Conservation (phyloP, 805 yeast species). For the Ogataea ganodermae region DNA sequence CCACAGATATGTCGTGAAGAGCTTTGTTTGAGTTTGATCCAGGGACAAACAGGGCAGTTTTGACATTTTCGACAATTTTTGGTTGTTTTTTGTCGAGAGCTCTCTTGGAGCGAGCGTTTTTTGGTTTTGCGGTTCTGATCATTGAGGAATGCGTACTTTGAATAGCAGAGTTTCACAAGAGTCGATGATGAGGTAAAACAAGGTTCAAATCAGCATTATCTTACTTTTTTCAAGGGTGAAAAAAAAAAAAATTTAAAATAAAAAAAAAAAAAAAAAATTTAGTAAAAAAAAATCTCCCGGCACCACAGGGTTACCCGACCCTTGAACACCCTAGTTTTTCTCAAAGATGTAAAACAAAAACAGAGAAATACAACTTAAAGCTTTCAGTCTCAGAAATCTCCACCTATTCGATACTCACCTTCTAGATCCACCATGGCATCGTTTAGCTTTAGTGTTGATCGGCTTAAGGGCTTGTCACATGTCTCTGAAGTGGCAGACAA, state of each 20-base stretch:
- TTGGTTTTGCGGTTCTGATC: conserved; percentile 70
- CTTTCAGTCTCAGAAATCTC: too few relatives aligned
- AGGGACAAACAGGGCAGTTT: conserved; percentile 87
- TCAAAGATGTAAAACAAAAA: conserved; percentile 1
- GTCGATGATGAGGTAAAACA: not conserved
- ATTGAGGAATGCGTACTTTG: conserved; percentile 17
- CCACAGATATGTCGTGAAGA: conserved; percentile 86
- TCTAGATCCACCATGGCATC: conserved; percentile 1
- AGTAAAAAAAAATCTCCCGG: not conserved
- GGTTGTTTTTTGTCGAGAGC: conserved; percentile 88
- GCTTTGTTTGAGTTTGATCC: conserved; percentile 79
- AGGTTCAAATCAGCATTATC: not conserved
- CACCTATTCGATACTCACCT: too few relatives aligned
- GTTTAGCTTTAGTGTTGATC: conserved; percentile 26
- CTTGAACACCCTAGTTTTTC: not conserved
- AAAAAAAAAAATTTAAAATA: conserved; percentile 9
- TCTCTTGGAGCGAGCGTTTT: conserved; percentile 93
- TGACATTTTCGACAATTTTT: conserved; percentile 84
- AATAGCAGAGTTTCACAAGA: not conserved
- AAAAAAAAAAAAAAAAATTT: conserved; percentile 1
- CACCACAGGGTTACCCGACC: conserved; percentile 5
- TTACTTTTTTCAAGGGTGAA: conserved; percentile 9
- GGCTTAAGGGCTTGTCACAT: conserved; percentile 14
- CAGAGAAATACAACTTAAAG: not conserved
- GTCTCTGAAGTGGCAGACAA: not conserved